A percentile compares a stretch with the other conserved stretches of the same genome.
Evolutionary conservation across 2,329 filamentous ascomycete genomes (phyloP).

Genomic region (Neopestalotiopsis sp.): DNA sequence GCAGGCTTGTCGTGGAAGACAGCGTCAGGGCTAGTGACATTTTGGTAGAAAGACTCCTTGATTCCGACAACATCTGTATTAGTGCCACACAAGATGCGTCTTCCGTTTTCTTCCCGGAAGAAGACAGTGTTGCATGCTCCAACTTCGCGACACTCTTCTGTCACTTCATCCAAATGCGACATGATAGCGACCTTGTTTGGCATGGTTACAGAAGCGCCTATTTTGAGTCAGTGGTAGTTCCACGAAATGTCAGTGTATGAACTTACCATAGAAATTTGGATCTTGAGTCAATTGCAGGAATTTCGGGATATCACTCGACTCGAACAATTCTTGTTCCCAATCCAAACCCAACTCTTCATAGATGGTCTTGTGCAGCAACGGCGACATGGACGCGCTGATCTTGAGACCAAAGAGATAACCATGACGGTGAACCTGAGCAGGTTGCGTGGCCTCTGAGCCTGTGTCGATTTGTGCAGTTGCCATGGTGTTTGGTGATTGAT

Average conservation of each 20-base stretch:
- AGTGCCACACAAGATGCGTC: conserved; percentile 67
- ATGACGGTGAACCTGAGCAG: conserved; percentile 44
- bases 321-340: conserved; percentile 58
- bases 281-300: conserved; percentile 59
- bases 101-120: conserved; percentile 54
- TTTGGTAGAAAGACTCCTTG: conserved; percentile 71
- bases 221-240: not conserved
- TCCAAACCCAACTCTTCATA: conserved; percentile 55
- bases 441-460: not conserved
- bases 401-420: conserved; percentile 64
- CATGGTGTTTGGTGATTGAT: not conserved
- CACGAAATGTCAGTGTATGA: not conserved
- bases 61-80: conserved; percentile 85
- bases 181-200: conserved; percentile 82
- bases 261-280: conserved; percentile 65
- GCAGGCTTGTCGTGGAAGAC: conserved; percentile 65
- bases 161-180: conserved; percentile 73
- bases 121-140: conserved; percentile 84
- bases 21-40: conserved; percentile 48
- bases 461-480: not conserved
- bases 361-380: conserved; percentile 58
- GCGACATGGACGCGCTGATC: conserved; percentile 59
- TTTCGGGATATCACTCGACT: conserved; percentile 52
- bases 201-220: conserved; percentile 79
- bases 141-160: conserved; percentile 72